Evolutionary conservation across 192 early-diverging fungal genomes (phyloP), one percentile per base, ranked within the genome.

Genomic region (Chytriomyces hyalinus): DNA sequence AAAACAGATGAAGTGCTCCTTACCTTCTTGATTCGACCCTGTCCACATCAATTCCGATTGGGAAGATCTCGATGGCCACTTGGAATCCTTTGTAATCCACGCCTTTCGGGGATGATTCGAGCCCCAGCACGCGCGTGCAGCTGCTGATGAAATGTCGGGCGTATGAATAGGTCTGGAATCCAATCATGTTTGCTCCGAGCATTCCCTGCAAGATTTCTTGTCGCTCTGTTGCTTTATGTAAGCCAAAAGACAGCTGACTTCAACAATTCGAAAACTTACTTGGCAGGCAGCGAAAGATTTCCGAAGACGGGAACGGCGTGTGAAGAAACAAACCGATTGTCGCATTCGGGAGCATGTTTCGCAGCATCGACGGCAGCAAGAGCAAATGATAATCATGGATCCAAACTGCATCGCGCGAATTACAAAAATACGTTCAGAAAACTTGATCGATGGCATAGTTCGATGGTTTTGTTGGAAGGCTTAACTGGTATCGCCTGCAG

Each of bases 141-240:
- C 87, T 92, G 75, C 91, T 92, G 61, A 94, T 89, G 78, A 99
- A 99, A 78, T 99, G 97, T 4, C 88, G 70, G 4, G 95, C 92
- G 78, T 98, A 97, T 5, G 94, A 94, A 82, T 95, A 98, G 5
- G 96, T 98, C 90, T 99, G 97, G 83, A 98, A 98, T n/a, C 95
- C 97, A 65, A 98, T 91, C 82, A 95, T 89, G 69, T 93, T 94
- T n/a, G 96, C 87, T 47, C 95, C 96, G 5, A 99, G 86, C 75
- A 99, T 90, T 48, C 96, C 97, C 46, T 88, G 78, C 47, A 98
- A 82, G 15, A 98, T 88, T 63, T 96, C 91, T 50, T 90, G 91
- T 70, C 96, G 93, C 57, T 90, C 84, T 84, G 71, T 20, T 6
- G 60, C 15, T 28, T 60, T 26, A 8, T 22, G 70, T 22, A 50